Conservation (phyloP, 331 rosid genomes). For the Prunus yedoensis region DNA sequence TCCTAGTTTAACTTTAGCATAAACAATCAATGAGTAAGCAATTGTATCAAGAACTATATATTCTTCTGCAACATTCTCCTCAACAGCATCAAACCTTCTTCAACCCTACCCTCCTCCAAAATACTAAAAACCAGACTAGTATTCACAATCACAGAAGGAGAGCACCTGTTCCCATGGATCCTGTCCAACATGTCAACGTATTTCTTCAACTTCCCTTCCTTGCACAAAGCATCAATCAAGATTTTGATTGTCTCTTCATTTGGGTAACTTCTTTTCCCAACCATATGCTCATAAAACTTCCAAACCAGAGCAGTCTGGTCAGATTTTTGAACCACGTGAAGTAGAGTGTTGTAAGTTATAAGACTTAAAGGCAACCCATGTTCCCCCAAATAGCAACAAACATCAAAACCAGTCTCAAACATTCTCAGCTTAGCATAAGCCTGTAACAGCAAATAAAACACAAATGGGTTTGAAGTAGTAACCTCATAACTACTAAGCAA, state of each 20-base stretch:
- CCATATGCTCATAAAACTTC: slow-evolving; percentile 75
- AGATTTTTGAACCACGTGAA: slow-evolving; percentile 57
- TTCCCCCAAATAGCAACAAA: too few relatives aligned
- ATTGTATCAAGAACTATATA: slow-evolving; percentile 56
- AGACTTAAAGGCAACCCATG: slow-evolving; percentile 51
- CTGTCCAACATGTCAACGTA: slow-evolving; percentile 49
- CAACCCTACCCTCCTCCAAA: slow-evolving; percentile 49
- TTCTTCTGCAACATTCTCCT: slow-evolving; percentile 73
- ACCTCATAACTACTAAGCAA: too few relatives aligned
- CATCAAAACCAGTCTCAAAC: too few relatives aligned
- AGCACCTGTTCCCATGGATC: slow-evolving; percentile 45
- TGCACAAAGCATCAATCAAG: slow-evolving; percentile 67
- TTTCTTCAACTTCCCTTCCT: slow-evolving; percentile 62
- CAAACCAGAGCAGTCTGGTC: slow-evolving; percentile 39
- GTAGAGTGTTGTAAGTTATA: slow-evolving; percentile 55
- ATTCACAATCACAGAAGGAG: slow-evolving; percentile 66
- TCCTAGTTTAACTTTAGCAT: slow-evolving; percentile 48
- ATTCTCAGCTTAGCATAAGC: too few relatives aligned
- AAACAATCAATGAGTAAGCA: slow-evolving; percentile 63
- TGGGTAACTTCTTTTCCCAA: slow-evolving; percentile 54
- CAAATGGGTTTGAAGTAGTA: too few relatives aligned
- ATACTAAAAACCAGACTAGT: slow-evolving; percentile 46
- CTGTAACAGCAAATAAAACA: too few relatives aligned
- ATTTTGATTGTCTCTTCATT: slow-evolving; percentile 42
- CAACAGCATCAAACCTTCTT: slow-evolving; percentile 50